Evolutionary conservation across 2,329 filamentous ascomycete species (phyloP).

Genomic region (Cryphonectria parasitica): DNA sequence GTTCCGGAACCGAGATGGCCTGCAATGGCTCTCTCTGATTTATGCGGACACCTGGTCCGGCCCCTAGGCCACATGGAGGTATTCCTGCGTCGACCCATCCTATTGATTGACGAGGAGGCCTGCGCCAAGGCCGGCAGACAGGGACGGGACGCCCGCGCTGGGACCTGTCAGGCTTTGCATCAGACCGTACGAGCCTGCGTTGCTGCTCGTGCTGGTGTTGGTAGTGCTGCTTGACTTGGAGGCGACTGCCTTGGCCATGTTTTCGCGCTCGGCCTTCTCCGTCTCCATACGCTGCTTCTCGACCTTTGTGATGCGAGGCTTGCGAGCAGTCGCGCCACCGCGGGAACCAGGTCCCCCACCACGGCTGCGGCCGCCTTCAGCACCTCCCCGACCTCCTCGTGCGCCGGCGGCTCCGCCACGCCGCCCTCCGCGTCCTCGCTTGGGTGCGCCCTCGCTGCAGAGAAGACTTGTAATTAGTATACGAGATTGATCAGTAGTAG

Average conservation of each 20-base stretch:
- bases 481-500: neutral
- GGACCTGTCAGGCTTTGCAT: constrained; percentile 18
- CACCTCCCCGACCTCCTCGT: constrained; percentile 47
- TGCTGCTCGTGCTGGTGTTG: constrained; percentile 35
- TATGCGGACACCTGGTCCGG: neutral
- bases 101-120: constrained; percentile 25
- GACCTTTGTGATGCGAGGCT: constrained; percentile 84
- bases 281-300: constrained; percentile 80
- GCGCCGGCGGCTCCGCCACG: constrained; percentile 50
- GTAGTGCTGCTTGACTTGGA: constrained; percentile 44
- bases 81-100: constrained; percentile 7
- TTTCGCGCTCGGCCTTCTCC: constrained; percentile 78
- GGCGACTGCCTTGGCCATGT: constrained; percentile 42
- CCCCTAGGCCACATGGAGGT: constrained; percentile 3
- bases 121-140: constrained; percentile 22
- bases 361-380: constrained; percentile 48
- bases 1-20: neutral
- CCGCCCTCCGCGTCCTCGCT: constrained; percentile 62
- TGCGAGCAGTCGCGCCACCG: constrained; percentile 74
- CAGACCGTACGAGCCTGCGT: constrained; percentile 22
- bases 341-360: constrained; percentile 69
- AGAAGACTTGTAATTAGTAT: constrained; percentile 40
- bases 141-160: constrained; percentile 18
- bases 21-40: neutral
- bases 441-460: constrained; percentile 71